Evolutionary conservation across 768 basidiomycete species (phyloP).

Genomic region (Trametes villosa): DNA sequence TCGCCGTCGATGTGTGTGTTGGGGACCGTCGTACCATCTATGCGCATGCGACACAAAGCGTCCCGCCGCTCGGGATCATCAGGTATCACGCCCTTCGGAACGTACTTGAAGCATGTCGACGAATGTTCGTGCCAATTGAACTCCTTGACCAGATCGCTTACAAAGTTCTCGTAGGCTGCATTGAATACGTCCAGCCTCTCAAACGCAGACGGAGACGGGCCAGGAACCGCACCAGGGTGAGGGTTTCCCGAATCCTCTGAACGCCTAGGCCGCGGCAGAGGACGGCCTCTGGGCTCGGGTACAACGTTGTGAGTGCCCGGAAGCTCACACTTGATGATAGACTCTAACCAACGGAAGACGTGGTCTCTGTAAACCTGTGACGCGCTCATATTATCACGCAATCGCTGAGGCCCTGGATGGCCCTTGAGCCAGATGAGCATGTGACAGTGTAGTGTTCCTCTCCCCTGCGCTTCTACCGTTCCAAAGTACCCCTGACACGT

Average conservation of each 20-base stretch:
- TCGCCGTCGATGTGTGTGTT: conserved; percentile 7
- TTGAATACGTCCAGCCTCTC: not conserved
- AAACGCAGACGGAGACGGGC: not conserved
- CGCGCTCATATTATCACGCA: conserved; percentile 15
- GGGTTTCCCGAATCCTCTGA: not conserved
- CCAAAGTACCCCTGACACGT: conserved; percentile 27
- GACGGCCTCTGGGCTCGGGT: not conserved
- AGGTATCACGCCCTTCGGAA: not conserved
- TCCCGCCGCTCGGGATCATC: not conserved
- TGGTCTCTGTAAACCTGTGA: not conserved
- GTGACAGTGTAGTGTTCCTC: conserved; percentile 39
- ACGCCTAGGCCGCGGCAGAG: not conserved
- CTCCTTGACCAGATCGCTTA: not conserved
- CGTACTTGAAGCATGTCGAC: conserved; percentile 27
- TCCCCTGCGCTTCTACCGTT: conserved; percentile 33
- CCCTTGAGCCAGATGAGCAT: conserved; percentile 37
- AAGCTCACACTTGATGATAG: not conserved
- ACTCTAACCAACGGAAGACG: not conserved
- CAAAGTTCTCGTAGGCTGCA: not conserved
- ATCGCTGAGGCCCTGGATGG: conserved; percentile 27
- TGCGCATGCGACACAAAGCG: conserved; percentile 10
- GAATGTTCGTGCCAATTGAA: conserved; percentile 10
- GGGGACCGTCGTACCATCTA: conserved; percentile 8
- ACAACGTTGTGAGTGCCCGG: not conserved
- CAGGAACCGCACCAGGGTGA: no score